Evolutionary conservation across 768 basidiomycete species (phyloP).

Genomic region (Amanita inopinata): DNA sequence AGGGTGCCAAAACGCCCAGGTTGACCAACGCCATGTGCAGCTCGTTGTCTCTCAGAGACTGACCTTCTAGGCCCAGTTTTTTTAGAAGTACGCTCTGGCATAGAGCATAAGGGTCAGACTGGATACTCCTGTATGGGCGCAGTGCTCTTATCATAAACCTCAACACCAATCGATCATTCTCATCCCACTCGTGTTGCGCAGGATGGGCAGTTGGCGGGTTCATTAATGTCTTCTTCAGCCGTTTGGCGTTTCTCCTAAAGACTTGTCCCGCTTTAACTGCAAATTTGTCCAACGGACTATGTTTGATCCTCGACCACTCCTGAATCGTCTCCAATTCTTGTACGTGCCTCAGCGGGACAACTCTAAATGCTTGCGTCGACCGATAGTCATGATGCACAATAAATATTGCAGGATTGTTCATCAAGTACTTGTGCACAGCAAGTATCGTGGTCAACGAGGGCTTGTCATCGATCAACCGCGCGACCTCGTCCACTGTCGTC

Average conservation of each 20-base stretch:
- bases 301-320: constrained; percentile 32
- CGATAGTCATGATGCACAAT: constrained; percentile 40
- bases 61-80: constrained; percentile 30
- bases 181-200: constrained; percentile 33
- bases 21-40: constrained; percentile 48
- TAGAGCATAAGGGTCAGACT: constrained; percentile 53
- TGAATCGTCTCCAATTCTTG: constrained; percentile 37
- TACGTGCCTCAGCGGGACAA: constrained; percentile 55
- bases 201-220: constrained; percentile 21
- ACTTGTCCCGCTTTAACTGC: constrained; percentile 36
- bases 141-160: constrained; percentile 49
- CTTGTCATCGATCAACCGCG: constrained; percentile 28
- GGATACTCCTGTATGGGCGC: constrained; percentile 34
- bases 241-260: constrained; percentile 24
- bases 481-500: constrained; percentile 46
- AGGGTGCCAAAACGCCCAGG: constrained; percentile 68
- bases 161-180: constrained; percentile 47
- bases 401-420: constrained; percentile 44
- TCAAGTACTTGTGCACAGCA: constrained; percentile 57
- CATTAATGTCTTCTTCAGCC: constrained; percentile 20
- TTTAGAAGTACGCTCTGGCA: constrained; percentile 50
- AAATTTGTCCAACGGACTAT: constrained; percentile 38
- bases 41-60: constrained; percentile 21
- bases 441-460: constrained; percentile 27
- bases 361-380: constrained; percentile 39